phyloP scores from a whole-genome alignment of 768 basidiomycete species.

The Boletus speciosus region DNA sequence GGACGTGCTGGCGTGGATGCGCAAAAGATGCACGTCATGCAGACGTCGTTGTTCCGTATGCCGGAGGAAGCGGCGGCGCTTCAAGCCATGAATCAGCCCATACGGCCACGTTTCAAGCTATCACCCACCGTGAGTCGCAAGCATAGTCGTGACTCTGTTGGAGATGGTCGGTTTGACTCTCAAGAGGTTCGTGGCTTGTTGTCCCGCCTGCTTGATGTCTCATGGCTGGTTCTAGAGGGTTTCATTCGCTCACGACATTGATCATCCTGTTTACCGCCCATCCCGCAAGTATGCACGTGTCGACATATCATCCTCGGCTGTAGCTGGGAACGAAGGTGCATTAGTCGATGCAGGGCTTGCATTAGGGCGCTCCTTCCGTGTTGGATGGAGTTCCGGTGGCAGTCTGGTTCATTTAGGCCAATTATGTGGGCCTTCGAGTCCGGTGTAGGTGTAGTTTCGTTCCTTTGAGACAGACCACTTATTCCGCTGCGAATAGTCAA shows the following conservation, averaged over 20 bases:
- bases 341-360: constrained; percentile 81
- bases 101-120: constrained; percentile 34
- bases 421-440: constrained; percentile 56
- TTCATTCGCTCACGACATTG: constrained; percentile 74
- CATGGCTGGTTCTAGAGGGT: constrained; percentile 48
- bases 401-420: constrained; percentile 72
- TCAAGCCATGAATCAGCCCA: constrained; percentile 47
- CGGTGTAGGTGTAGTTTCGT: constrained; percentile 43
- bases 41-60: constrained; percentile 77
- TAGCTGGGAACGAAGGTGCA: constrained; percentile 59
- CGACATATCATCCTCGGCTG: constrained; percentile 61
- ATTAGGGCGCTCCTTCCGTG: constrained; percentile 83
- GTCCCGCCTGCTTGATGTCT: background rate
- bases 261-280: constrained; percentile 66
- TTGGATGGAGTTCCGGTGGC: constrained; percentile 86
- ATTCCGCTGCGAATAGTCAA: constrained; percentile 35
- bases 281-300: constrained; percentile 79
- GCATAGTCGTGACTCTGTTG: constrained; percentile 76
- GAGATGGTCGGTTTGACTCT: constrained; percentile 61
- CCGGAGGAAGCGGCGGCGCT: constrained; percentile 71
- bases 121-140: constrained; percentile 51
- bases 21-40: constrained; percentile 92
- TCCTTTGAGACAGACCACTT: constrained; percentile 1
- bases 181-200: constrained; percentile 48
- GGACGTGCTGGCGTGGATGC: constrained; percentile 74